Evolutionary conservation across 75 land plant genomes (phyloP).

Genomic region (Pseudotsuga menziesii): DNA sequence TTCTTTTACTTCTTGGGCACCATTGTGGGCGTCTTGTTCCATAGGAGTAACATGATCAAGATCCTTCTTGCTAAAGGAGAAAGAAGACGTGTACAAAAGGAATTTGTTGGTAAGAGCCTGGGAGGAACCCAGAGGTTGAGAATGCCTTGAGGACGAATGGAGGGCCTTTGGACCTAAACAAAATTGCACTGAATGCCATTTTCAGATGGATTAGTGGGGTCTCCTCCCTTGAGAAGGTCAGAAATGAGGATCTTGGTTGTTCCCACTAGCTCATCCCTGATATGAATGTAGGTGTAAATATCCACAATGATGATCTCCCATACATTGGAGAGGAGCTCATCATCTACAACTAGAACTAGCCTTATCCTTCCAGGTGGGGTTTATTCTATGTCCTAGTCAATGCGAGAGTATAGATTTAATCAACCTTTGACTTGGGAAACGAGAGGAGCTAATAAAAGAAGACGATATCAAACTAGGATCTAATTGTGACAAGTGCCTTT

Average conservation of each 20-base stretch:
- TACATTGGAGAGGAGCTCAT: neutral
- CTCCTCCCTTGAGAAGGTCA: conserved; percentile 21
- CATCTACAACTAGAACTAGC: conserved; percentile 15
- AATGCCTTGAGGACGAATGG: conserved; percentile 35
- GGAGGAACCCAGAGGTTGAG: conserved; percentile 38
- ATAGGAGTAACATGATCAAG: too few species aligned
- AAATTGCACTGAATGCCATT: conserved; percentile 29
- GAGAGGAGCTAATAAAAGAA: too few species aligned
- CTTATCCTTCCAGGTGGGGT: conserved; percentile 40
- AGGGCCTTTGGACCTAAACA: conserved; percentile 27
- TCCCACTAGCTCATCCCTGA: conserved; percentile 19
- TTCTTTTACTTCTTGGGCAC: neutral
- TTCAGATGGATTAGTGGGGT: conserved; percentile 13
- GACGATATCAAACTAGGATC: too few species aligned
- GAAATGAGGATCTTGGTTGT: conserved; percentile 23
- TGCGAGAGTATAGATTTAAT: too few species aligned
- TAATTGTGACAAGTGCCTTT: too few species aligned
- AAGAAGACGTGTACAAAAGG: conserved; percentile 18
- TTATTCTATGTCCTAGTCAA: conserved; percentile 21
- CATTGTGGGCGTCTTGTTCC: neutral
- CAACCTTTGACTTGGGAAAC: too few species aligned
- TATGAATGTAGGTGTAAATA: conserved; percentile 17
- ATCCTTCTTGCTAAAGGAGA: conserved; percentile 9
- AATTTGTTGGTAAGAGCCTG: conserved; percentile 26
- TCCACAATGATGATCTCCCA: conserved; percentile 22